These are phyloP conservation scores for Hypoxylon fragiforme DNA, from an alignment of 495 filamentous ascomycete species.

Conservation along the genomic window DNA sequence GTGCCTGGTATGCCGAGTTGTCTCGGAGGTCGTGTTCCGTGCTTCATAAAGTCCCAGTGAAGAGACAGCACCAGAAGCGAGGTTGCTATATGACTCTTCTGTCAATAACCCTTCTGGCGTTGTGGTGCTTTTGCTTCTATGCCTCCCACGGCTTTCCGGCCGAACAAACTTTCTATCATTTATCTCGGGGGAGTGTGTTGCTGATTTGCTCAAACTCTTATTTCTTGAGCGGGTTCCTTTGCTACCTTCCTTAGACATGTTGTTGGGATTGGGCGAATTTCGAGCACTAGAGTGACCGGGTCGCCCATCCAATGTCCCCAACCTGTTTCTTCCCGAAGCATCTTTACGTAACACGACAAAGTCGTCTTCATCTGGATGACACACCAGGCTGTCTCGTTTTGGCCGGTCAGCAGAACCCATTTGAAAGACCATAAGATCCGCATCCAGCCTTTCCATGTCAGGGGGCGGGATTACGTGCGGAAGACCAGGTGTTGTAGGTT, in stretches of 20 bases:
- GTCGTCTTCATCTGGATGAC: slow-evolving; percentile 29
- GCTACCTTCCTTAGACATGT: neutral
- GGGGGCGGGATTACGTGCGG: slow-evolving; percentile 1
- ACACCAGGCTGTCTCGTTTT: slow-evolving; percentile 27
- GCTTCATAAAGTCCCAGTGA: neutral
- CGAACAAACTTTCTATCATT: slow-evolving; percentile 1
- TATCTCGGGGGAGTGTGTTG: neutral
- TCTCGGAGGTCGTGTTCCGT: neutral
- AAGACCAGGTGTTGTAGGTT: slow-evolving; percentile 1
- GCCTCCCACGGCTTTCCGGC: slow-evolving; percentile 19
- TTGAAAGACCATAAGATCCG: slow-evolving; percentile 31
- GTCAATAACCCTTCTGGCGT: slow-evolving; percentile 9
- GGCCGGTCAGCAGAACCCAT: slow-evolving; percentile 13
- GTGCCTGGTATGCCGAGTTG: slow-evolving; percentile 2
- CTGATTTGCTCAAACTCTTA: slow-evolving; percentile 5
- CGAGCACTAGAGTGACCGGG: slow-evolving; percentile 4
- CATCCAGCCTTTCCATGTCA: slow-evolving; percentile 25
- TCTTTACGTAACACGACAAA: slow-evolving; percentile 21
- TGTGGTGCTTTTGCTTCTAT: neutral
- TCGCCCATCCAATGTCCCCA: slow-evolving; percentile 4
- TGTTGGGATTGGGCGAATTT: slow-evolving; percentile 4
- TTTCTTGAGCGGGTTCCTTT: slow-evolving; percentile 20
- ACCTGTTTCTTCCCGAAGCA: slow-evolving; percentile 2
- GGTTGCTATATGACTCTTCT: slow-evolving; percentile 1
- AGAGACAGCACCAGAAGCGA: slow-evolving; percentile 4